These are phyloP conservation scores for Termitomyces sp. DNA, from an alignment of 768 basidiomycete genomes.

Conservation along the genomic window DNA sequence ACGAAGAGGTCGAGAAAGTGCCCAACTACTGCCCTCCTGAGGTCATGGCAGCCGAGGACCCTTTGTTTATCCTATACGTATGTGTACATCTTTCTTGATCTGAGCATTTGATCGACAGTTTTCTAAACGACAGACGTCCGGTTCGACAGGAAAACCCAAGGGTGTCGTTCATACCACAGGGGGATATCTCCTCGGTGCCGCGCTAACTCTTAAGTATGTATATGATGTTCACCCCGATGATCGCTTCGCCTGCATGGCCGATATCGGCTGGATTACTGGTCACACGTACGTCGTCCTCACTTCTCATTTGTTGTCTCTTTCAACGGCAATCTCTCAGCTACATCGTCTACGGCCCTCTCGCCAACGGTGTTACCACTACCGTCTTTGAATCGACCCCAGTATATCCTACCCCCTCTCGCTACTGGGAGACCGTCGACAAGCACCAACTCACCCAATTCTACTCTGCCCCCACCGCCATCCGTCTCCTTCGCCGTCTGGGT, in stretches of 20 bases:
- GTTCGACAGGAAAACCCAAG: conserved; percentile 95
- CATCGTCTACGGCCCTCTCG: conserved; percentile 93
- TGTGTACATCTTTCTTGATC: conserved; percentile 28
- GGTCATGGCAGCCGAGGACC: conserved; percentile 90
- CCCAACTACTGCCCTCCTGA: conserved; percentile 86
- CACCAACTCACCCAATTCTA: conserved; percentile 97
- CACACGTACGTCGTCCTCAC: conserved; percentile 57
- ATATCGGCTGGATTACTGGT: conserved; percentile 98
- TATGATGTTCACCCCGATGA: conserved; percentile 98
- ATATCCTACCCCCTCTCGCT: conserved; percentile 93
- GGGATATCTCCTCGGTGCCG: conserved; percentile 89
- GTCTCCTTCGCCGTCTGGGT: conserved; percentile 78
- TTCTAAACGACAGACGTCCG: conserved; percentile 65
- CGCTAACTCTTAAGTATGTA: conserved; percentile 93
- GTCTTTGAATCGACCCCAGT: conserved; percentile 97
- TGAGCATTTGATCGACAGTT: conserved; percentile 6
- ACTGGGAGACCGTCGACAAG: conserved; percentile 95
- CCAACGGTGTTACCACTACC: conserved; percentile 78
- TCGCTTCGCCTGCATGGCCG: conserved; percentile 97
- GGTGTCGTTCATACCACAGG: conserved; percentile 91
- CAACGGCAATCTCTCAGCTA: conserved; percentile 41
- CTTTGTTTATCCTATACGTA: conserved; percentile 97
- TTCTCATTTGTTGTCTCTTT: conserved; percentile 1
- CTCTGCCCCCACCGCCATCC: conserved; percentile 91
- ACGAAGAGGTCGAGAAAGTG: conserved; percentile 84